A percentile compares a stretch with the other conserved stretches of the same genome.
Evolutionary conservation across 345 rosid species (phyloP).

Genomic region (Clausena lansium): DNA sequence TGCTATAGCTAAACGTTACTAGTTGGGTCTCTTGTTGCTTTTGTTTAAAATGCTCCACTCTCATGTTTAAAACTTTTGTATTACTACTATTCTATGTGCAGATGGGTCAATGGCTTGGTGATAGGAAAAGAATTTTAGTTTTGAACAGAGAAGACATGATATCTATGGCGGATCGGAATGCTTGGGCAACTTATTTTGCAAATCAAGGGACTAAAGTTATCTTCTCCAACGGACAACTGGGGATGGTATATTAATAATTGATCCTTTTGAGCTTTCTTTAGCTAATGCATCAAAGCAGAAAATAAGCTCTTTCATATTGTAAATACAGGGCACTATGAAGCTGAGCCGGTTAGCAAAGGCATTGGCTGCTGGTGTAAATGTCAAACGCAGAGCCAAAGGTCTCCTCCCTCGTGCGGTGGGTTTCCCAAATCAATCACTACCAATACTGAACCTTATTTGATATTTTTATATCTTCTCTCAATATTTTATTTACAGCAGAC

Average conservation of each 20-base stretch:
- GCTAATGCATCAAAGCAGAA: neutral
- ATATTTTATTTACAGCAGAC: neutral
- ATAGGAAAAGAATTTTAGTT: conserved; percentile 83
- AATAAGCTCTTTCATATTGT: conserved; percentile 12
- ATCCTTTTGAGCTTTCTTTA: neutral
- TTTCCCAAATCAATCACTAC: conserved; percentile 11
- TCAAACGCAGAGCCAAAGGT: conserved; percentile 79
- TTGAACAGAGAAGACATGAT: conserved; percentile 95
- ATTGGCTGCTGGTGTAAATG: conserved; percentile 73
- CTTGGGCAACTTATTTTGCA: conserved; percentile 88
- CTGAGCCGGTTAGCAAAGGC: conserved; percentile 66
- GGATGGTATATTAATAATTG: conserved; percentile 51
- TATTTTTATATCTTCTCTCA: neutral
- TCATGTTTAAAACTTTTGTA: neutral
- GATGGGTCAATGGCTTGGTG: conserved; percentile 96
- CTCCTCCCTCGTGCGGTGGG: conserved; percentile 84
- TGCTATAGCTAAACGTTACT: neutral
- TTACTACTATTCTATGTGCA: conserved; percentile 20
- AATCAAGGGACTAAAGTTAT: conserved; percentile 74
- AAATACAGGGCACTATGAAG: conserved; percentile 76
- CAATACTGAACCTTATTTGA: neutral
- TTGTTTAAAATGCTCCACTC: neutral
- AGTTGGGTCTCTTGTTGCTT: neutral
- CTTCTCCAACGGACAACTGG: conserved; percentile 74
- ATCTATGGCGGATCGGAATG: conserved; percentile 78